Evolutionary conservation across 305 asterid genomes (phyloP).

Genomic region (Fraxinus angustifolia): DNA sequence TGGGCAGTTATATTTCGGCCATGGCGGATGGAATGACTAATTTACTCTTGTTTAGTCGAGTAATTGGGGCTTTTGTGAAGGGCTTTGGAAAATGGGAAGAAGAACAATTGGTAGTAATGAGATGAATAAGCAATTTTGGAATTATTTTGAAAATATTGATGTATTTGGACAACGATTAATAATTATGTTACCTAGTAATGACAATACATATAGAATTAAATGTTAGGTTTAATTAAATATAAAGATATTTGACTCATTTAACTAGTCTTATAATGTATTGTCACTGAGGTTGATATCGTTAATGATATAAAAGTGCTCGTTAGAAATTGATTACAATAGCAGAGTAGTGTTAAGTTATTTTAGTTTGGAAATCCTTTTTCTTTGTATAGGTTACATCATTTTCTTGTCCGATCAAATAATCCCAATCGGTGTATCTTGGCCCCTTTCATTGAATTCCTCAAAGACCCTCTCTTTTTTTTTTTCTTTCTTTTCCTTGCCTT

Average conservation of each 20-base stretch:
- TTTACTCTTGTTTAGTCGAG: neutral
- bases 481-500: neutral
- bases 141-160: neutral
- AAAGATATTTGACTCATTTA: neutral
- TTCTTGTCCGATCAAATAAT: neutral
- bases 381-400: neutral
- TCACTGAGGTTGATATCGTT: neutral
- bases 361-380: neutral
- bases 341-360: neutral
- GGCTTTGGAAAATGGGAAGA: neutral
- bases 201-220: neutral
- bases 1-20: neutral
- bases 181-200: neutral
- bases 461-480: neutral
- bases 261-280: neutral
- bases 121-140: neutral
- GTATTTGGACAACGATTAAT: neutral
- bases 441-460: neutral
- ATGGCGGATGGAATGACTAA: neutral
- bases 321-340: neutral
- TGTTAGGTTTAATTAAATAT: neutral
- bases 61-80: neutral
- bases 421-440: neutral
- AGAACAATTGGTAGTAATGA: neutral
- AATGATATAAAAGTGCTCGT: neutral